Conservation (phyloP, 1,139 yeast species). For the Blastobotrys aristatus region DNA sequence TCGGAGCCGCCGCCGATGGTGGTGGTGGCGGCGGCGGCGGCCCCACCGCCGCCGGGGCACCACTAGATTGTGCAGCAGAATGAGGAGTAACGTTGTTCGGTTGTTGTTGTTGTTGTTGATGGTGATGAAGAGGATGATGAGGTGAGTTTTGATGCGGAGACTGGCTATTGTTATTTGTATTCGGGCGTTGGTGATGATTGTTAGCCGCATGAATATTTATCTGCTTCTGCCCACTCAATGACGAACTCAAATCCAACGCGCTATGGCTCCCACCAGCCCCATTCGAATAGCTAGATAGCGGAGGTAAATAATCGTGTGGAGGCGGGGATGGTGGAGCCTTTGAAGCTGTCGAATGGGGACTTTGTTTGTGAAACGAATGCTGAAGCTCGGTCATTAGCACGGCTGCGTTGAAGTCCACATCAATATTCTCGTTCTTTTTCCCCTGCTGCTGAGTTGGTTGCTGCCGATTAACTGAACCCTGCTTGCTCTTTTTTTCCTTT, state of each 20-base stretch:
- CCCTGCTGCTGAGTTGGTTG: neutral
- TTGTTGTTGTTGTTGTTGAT: no score
- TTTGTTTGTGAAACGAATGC: constrained; percentile 21
- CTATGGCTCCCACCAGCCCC: neutral
- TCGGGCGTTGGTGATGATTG: neutral
- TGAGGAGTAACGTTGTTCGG: neutral
- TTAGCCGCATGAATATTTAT: neutral
- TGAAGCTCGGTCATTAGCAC: constrained; percentile 31
- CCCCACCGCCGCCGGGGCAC: no score
- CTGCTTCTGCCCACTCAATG: neutral
- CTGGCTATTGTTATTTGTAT: neutral
- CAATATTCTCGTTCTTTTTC: constrained; percentile 8
- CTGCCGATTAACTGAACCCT: neutral
- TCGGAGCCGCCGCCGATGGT: neutral
- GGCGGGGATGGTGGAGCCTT: constrained; percentile 14
- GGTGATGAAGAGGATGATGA: constrained; percentile 1
- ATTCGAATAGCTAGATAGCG: constrained; percentile 1
- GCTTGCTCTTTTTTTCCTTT: neutral
- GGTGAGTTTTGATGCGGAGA: neutral
- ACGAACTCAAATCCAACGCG: constrained; percentile 7
- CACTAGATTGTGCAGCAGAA: no score
- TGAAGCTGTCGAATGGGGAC: constrained; percentile 1
- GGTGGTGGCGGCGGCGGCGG: constrained; percentile 3
- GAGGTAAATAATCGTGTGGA: constrained; percentile 13
- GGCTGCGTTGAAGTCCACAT: constrained; percentile 27